A percentile compares a stretch with the other conserved stretches of the same genome.
Conservation (phyloP, 306 rosid species). For the Rosa lucieae region DNA sequence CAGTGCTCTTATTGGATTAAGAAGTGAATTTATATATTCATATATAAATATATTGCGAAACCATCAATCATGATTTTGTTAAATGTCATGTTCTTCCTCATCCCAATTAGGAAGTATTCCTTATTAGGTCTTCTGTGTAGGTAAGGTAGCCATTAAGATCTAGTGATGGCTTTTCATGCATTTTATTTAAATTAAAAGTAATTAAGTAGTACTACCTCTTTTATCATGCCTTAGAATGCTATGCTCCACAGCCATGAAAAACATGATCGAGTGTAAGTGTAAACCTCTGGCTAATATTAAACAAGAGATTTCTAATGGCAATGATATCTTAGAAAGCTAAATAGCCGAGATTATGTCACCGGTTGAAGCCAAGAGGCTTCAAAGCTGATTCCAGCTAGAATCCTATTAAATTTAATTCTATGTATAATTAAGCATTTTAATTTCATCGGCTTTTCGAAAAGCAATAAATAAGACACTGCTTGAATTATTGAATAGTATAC, state of each 20-base stretch:
- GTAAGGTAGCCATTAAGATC: conserved; percentile 33
- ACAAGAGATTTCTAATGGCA: conserved; percentile 34
- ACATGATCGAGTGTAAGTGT: conserved; percentile 42
- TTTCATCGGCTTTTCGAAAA: neutral
- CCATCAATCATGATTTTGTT: conserved; percentile 49
- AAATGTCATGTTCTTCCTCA: conserved; percentile 32
- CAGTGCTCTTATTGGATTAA: neutral
- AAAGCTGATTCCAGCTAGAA: conserved; percentile 77
- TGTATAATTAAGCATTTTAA: conserved; percentile 18
- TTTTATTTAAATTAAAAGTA: neutral
- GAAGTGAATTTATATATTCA: conserved; percentile 5
- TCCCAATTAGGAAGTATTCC: conserved; percentile 63
- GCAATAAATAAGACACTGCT: neutral
- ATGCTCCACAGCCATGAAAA: conserved; percentile 36
- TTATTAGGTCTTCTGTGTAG: conserved; percentile 43
- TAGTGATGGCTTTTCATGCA: conserved; percentile 35
- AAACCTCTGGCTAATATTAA: conserved; percentile 34
- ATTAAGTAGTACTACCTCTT: neutral
- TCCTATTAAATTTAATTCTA: conserved; percentile 30
- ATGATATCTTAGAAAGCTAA: conserved; percentile 59
- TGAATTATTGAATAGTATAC: conserved; percentile 13
- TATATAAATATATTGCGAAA: neutral
- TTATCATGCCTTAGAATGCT: conserved; percentile 34
- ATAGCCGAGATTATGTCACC: conserved; percentile 46
- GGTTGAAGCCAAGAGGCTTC: conserved; percentile 45